Percentiles rank a stretch among this genome's conserved stretches.
Conservation (phyloP, 345 rosid species). For the Erodium maritimum region DNA sequence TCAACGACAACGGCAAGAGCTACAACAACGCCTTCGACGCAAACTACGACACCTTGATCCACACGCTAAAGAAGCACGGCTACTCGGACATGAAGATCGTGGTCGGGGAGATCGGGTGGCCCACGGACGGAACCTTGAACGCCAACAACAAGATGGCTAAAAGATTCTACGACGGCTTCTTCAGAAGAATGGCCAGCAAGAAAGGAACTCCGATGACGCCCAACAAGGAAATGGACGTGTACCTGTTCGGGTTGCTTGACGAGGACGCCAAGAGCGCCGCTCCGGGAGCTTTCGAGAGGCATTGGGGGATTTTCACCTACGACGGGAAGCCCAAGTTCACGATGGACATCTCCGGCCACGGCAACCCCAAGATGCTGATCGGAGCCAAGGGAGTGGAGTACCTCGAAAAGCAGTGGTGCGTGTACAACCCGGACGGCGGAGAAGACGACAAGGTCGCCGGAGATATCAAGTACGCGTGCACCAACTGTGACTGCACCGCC, state of each 20-base stretch:
- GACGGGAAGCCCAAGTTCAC: conserved; percentile 18
- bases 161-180: conserved; percentile 24
- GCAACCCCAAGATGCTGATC: conserved; percentile 11
- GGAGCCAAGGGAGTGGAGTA: conserved; percentile 11
- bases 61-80: conserved; percentile 19
- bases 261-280: conserved; percentile 13
- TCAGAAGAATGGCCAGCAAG: conserved; percentile 6
- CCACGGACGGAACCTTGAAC: conserved; percentile 26
- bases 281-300: conserved; percentile 16
- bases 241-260: conserved; percentile 12
- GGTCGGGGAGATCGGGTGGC: conserved; percentile 34
- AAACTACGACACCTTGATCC: conserved; percentile 25
- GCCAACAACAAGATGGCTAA: conserved; percentile 17
- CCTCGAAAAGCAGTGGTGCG: conserved; percentile 15
- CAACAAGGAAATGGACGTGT: conserved; percentile 9
- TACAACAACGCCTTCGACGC: conserved; percentile 32
- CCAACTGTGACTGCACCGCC: conserved; percentile 33
- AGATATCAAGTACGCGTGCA: conserved; percentile 9
- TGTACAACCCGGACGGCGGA: conserved; percentile 6
- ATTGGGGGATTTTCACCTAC: conserved; percentile 17
- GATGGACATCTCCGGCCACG: conserved; percentile 8
- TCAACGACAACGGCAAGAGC: conserved; percentile 13
- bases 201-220: conserved; percentile 14
- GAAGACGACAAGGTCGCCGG: conserved; percentile 9
- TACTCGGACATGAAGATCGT: conserved; percentile 18